phyloP scores from a whole-genome alignment of 164 flowering plant genomes.

The Kingdonia uniflora region DNA sequence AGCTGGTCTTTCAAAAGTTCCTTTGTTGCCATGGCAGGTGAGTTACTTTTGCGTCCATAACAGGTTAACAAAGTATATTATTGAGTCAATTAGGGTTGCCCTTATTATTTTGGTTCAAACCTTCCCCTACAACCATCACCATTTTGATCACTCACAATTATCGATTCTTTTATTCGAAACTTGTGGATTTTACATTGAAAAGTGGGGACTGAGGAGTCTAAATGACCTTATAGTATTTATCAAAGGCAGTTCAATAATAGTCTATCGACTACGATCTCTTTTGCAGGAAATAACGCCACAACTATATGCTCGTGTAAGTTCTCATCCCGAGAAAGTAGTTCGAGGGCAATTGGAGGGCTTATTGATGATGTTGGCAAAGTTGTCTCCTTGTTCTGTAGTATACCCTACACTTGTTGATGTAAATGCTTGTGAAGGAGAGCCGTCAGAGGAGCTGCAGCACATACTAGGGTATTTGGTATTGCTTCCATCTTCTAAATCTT shows the following conservation, averaged over 20 bases:
- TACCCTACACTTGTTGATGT: slow-evolving; percentile 88
- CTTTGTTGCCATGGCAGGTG: slow-evolving; percentile 97
- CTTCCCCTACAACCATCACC: no score
- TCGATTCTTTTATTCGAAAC: no score
- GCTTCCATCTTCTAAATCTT: slow-evolving; percentile 1
- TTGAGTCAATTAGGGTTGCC: no score
- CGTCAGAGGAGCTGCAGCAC: slow-evolving; percentile 82
- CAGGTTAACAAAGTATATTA: background rate
- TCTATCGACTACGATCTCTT: slow-evolving; percentile 2
- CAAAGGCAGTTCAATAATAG: no score
- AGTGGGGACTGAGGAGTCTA: no score
- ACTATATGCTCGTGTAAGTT: slow-evolving; percentile 81
- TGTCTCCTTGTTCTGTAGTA: slow-evolving; percentile 81
- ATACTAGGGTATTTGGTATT: slow-evolving; percentile 79
- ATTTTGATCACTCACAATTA: no score
- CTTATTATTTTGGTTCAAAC: no score
- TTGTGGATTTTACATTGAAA: no score
- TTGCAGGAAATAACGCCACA: slow-evolving; percentile 91
- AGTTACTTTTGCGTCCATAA: slow-evolving; percentile 7
- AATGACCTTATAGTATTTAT: no score
- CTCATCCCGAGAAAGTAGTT: slow-evolving; percentile 76
- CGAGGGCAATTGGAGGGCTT: slow-evolving; percentile 73
- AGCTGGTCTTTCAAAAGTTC: slow-evolving; percentile 62
- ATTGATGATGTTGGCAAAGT: slow-evolving; percentile 76
- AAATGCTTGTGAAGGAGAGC: slow-evolving; percentile 62